A percentile compares a stretch with the other conserved stretches of the same genome.
These are phyloP conservation scores for Colletotrichum eleusines DNA, from an alignment of 2,329 filamentous ascomycete species.

Conservation along the genomic window DNA sequence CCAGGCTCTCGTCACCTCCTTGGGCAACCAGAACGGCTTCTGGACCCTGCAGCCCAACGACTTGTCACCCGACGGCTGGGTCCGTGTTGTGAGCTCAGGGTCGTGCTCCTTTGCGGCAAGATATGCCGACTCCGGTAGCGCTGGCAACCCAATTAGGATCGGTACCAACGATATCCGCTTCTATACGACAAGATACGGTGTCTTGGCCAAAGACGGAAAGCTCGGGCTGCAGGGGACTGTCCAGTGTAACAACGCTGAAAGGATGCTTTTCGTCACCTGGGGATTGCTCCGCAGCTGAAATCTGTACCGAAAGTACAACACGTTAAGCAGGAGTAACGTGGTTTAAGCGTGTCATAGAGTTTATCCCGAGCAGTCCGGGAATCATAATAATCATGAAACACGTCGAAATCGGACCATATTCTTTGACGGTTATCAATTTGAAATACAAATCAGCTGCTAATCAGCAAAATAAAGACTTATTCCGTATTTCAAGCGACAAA, in stretches of 20 bases:
- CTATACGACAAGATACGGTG: slow-evolving; percentile 28
- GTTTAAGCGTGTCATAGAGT: not conserved
- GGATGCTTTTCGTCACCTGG: slow-evolving; percentile 31
- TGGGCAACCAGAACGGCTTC: slow-evolving; percentile 25
- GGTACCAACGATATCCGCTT: slow-evolving; percentile 42
- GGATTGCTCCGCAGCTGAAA: slow-evolving; percentile 32
- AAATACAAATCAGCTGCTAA: not conserved
- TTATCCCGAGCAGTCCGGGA: no score
- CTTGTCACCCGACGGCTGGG: slow-evolving; percentile 35
- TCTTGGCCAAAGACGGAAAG: slow-evolving; percentile 27
- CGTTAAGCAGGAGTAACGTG: no score
- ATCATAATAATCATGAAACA: accelerated
- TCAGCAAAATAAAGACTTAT: no score
- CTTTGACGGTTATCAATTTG: no score
- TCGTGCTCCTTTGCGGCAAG: slow-evolving; percentile 39
- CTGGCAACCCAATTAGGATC: slow-evolving; percentile 21
- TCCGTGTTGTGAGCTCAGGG: slow-evolving; percentile 25
- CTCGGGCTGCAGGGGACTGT: slow-evolving; percentile 35
- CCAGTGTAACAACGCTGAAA: slow-evolving; percentile 35
- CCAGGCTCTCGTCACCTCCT: slow-evolving; percentile 7
- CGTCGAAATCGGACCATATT: not conserved
- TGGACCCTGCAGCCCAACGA: slow-evolving; percentile 35
- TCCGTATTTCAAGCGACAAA: not conserved
- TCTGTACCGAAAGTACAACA: no score
- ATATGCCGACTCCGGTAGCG: slow-evolving; percentile 17